These are phyloP conservation scores for Bothriochloa decipiens DNA, from an alignment of 176 grass and related monocot genomes.

Conservation along the genomic window DNA sequence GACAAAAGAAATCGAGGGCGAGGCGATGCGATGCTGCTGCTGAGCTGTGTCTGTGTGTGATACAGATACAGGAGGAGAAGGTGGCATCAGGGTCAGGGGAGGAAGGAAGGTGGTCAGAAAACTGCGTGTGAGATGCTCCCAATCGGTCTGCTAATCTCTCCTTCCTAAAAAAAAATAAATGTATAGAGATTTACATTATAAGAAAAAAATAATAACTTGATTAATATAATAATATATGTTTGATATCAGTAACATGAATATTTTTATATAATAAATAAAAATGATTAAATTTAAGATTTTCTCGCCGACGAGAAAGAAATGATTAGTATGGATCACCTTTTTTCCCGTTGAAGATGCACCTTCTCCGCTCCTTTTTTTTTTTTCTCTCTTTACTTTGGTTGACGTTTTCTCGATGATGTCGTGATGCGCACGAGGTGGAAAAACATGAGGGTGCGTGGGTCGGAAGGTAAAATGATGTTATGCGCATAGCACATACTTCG, in stretches of 20 bases:
- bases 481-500: not conserved
- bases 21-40: constrained; percentile 30
- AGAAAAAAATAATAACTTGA: no score
- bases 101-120: constrained; percentile 37
- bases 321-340: not conserved
- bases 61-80: constrained; percentile 35
- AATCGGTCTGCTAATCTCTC: not conserved
- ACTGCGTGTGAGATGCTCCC: constrained; percentile 17
- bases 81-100: constrained; percentile 28
- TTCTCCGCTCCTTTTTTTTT: not conserved
- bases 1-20: constrained; percentile 39
- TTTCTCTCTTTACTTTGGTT: not conserved
- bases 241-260: no score
- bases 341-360: not conserved
- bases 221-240: no score
- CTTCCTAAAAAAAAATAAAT: no score
- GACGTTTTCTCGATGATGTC: constrained; percentile 8
- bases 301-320: not conserved
- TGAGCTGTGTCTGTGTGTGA: constrained; percentile 48
- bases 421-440: not conserved
- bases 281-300: no score
- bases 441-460: not conserved
- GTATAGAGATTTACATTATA: no score
- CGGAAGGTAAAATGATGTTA: not conserved
- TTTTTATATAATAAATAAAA: no score